These are phyloP conservation scores for Serendipita indica DNA, from an alignment of 768 basidiomycete genomes.

Conservation along the genomic window DNA sequence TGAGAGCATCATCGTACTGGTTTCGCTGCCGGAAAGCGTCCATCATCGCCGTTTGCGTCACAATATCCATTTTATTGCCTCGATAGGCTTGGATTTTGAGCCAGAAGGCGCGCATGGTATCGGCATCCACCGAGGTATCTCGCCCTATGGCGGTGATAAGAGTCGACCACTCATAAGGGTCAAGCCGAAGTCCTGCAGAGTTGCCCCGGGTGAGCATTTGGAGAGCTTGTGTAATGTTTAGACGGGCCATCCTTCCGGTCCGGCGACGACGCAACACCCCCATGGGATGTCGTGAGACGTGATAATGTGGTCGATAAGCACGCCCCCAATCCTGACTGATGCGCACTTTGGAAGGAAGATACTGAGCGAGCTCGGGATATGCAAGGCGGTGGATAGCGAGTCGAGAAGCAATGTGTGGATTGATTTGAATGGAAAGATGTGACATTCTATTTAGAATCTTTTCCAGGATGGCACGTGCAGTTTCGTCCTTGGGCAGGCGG, in stretches of 20 bases:
- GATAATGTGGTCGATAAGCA: not conserved
- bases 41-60: slow-evolving; percentile 40
- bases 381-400: not conserved
- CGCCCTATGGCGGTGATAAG: not conserved
- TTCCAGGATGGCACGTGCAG: not conserved
- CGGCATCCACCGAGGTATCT: not conserved
- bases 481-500: not conserved
- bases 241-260: not conserved
- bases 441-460: not conserved
- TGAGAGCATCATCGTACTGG: slow-evolving; percentile 27
- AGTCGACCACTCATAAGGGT: slow-evolving; percentile 2
- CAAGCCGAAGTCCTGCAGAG: not conserved
- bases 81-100: not conserved
- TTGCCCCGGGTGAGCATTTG: not conserved
- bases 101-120: not conserved
- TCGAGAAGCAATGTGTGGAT: not conserved
- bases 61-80: slow-evolving; percentile 17
- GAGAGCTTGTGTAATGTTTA: not conserved
- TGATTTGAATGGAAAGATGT: not conserved
- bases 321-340: not conserved
- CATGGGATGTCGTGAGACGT: not conserved
- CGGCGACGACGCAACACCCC: not conserved
- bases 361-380: not conserved
- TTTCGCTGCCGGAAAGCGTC: slow-evolving; percentile 35
- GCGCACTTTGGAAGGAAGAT: not conserved